Evolutionary conservation across 2,329 filamentous ascomycete species (phyloP).

Genomic region (Pestalotiopsis sp.): DNA sequence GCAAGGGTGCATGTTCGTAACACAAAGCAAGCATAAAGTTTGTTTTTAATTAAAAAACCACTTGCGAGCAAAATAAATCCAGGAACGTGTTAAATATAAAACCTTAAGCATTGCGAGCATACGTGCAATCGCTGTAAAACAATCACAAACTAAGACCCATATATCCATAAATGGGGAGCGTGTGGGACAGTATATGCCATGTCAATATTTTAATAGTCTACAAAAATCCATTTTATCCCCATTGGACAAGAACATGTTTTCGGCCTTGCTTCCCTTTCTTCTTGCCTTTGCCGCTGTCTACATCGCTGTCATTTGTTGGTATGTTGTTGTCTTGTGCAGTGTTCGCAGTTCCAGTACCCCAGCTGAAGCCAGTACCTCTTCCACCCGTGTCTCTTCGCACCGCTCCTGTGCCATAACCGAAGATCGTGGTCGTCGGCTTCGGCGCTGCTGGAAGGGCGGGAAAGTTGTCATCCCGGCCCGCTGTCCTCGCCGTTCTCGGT

Average conservation of each 20-base stretch:
- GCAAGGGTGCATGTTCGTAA: no score
- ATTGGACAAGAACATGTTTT: background rate
- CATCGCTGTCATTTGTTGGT: background rate
- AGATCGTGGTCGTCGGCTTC: constrained; percentile 64
- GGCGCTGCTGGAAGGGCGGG: constrained; percentile 79
- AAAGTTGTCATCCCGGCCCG: constrained; percentile 63
- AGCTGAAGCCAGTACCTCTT: constrained; percentile 53
- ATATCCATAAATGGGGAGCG: background rate
- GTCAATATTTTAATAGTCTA: background rate
- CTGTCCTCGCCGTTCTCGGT: constrained; percentile 13
- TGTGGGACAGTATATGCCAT: background rate
- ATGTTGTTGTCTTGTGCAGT: background rate
- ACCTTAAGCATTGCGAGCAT: no score
- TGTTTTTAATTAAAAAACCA: no score
- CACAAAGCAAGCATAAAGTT: no score
- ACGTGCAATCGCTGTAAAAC: background rate
- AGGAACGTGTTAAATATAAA: no score
- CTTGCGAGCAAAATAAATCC: no score
- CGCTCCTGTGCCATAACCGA: constrained; percentile 57
- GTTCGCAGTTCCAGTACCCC: constrained; percentile 37
- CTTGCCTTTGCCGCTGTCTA: background rate
- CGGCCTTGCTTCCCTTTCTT: constrained; percentile 8
- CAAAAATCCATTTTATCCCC: background rate
- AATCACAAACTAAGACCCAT: background rate
- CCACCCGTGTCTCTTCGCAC: constrained; percentile 55